A percentile compares a stretch with the other conserved stretches of the same genome.
These are phyloP conservation scores for Ettlia oleoabundans DNA, from an alignment of 139 green algal genomes.

Conservation along the genomic window DNA sequence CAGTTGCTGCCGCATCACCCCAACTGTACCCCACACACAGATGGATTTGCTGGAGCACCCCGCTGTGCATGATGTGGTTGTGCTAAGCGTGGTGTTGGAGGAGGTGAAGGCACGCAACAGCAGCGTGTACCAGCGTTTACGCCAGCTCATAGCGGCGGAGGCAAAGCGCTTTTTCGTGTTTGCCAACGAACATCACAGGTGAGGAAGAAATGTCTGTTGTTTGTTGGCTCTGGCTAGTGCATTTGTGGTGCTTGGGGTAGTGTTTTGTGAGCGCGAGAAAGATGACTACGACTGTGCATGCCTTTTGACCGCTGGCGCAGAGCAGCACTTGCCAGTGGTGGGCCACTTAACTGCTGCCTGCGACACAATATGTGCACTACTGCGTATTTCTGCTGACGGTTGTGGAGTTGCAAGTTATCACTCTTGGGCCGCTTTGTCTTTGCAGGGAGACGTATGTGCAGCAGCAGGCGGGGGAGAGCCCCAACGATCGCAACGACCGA, in stretches of 20 bases:
- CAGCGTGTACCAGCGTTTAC: conserved; percentile 80
- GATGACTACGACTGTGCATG: too few species aligned
- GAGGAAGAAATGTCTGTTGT: too few species aligned
- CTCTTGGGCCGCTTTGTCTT: neutral
- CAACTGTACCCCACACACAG: conserved; percentile 44
- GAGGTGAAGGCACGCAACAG: conserved; percentile 84
- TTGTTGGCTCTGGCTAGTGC: too few species aligned
- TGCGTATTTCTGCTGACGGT: neutral
- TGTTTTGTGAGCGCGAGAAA: too few species aligned
- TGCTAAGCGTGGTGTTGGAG: conserved; percentile 79
- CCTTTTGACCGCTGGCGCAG: too few species aligned
- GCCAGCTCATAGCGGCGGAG: conserved; percentile 57
- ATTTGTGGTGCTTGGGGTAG: neutral
- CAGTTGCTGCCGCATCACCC: neutral
- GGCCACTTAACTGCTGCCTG: too few species aligned
- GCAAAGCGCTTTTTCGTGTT: conserved; percentile 95
- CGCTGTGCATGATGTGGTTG: conserved; percentile 84
- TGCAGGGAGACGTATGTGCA: conserved; percentile 80
- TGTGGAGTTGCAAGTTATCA: too few species aligned
- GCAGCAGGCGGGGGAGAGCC: conserved; percentile 72
- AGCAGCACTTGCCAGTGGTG: too few species aligned
- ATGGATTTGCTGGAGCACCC: conserved; percentile 95
- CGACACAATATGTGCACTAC: too few species aligned
- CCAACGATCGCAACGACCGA: conserved; percentile 99
- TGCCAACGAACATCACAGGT: conserved; percentile 93